Evolutionary conservation across 1,284 basidiomycete genomes (phyloP).

Genomic region (Golubevia sp.): DNA sequence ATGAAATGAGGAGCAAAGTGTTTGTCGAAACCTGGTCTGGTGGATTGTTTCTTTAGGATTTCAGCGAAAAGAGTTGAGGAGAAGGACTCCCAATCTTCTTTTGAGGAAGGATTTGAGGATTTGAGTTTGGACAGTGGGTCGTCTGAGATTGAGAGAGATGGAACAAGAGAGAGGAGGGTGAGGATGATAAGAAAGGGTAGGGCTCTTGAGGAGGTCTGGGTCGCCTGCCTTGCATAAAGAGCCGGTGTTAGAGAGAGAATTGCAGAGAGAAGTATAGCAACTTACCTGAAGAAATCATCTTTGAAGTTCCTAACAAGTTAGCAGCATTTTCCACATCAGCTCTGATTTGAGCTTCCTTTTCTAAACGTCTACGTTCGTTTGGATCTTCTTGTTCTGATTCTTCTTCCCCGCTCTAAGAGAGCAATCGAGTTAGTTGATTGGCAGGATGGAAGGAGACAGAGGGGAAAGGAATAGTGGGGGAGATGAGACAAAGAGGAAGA

Average conservation of each 20-base stretch:
- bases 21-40: constrained; percentile 50
- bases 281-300: constrained; percentile 28
- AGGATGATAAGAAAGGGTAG: neutral
- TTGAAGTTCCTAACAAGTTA: constrained; percentile 42
- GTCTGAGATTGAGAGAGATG: constrained; percentile 2
- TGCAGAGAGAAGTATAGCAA: neutral
- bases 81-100: constrained; percentile 53
- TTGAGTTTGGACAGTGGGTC: constrained; percentile 20
- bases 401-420: constrained; percentile 11
- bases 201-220: neutral
- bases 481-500: neutral
- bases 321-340: constrained; percentile 56
- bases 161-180: neutral
- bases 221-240: neutral
- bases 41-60: constrained; percentile 36
- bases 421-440: neutral
- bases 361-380: constrained; percentile 21
- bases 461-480: neutral
- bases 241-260: neutral
- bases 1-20: constrained; percentile 44
- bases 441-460: neutral
- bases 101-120: constrained; percentile 31
- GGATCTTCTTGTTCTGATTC: constrained; percentile 27
- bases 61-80: constrained; percentile 27
- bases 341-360: constrained; percentile 48